Percentiles rank a stretch among this genome's conserved stretches.
Evolutionary conservation across 495 filamentous ascomycete species (phyloP).

Genomic region (Xylaria cubensis): DNA sequence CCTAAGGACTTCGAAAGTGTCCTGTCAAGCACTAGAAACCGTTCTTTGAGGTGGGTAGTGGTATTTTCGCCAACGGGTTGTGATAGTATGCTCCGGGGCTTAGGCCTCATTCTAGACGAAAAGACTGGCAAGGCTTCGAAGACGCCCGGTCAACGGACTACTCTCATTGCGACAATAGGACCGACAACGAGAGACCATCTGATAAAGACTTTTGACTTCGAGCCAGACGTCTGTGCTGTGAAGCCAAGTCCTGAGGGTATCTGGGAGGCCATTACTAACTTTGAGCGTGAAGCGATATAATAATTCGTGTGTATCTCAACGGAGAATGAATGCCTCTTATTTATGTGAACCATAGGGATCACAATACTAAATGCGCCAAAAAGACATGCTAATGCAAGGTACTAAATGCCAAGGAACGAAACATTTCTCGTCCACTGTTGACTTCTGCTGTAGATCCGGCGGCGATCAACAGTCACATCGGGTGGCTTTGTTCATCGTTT

Average conservation of each 20-base stretch:
- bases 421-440: not conserved
- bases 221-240: conserved; percentile 81
- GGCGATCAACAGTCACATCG: not conserved
- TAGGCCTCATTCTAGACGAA: conserved; percentile 62
- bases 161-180: conserved; percentile 85
- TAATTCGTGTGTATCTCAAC: not conserved
- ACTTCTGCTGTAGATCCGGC: not conserved
- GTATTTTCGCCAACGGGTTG: conserved; percentile 94
- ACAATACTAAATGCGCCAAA: not conserved
- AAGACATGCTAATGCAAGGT: conserved; percentile 19
- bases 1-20: conserved; percentile 63
- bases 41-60: conserved; percentile 74
- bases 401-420: conserved; percentile 12
- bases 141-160: conserved; percentile 41
- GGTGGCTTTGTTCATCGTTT: not conserved
- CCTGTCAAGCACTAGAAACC: conserved; percentile 49
- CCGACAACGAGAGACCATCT: conserved; percentile 89
- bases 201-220: conserved; percentile 66
- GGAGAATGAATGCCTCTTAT: conserved; percentile 10
- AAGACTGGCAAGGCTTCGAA: conserved; percentile 51
- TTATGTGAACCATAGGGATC: not conserved
- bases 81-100: conserved; percentile 74
- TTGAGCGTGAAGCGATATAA: conserved; percentile 43
- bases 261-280: conserved; percentile 67
- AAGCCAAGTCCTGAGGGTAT: conserved; percentile 86